Conservation (phyloP, 257 asterid species). For the Gentiana straminea region DNA sequence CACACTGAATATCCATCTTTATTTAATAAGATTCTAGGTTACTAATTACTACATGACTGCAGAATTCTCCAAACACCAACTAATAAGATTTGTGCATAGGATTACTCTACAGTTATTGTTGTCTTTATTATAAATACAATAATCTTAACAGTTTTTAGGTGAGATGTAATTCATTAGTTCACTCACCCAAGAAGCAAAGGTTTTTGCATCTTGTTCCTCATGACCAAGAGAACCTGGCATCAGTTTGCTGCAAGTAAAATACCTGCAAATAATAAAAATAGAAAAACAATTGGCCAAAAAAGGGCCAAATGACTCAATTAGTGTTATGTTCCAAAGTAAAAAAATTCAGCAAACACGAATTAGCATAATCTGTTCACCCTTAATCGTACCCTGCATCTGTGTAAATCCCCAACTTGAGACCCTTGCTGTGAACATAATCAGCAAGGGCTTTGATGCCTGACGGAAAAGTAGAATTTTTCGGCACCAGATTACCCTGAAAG, state of each 20-base stretch:
- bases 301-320: background rate
- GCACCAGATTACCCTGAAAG: conserved; percentile 63
- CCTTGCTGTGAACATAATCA: conserved; percentile 80
- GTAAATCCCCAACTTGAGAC: conserved; percentile 88
- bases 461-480: conserved; percentile 74
- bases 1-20: too few relatives aligned
- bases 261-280: conserved; percentile 30
- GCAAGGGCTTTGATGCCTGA: conserved; percentile 91
- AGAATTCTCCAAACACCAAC: too few relatives aligned
- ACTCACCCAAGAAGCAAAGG: conserved; percentile 78
- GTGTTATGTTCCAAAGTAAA: background rate
- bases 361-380: background rate
- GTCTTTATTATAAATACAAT: too few relatives aligned
- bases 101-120: too few relatives aligned
- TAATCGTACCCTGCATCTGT: conserved; percentile 75
- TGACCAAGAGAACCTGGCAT: conserved; percentile 96
- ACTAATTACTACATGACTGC: too few relatives aligned
- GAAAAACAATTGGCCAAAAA: background rate
- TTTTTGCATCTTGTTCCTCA: conserved; percentile 77
- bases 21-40: too few relatives aligned
- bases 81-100: too few relatives aligned
- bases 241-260: conserved; percentile 57
- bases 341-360: background rate
- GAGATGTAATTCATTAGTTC: too few relatives aligned
- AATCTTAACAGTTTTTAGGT: too few relatives aligned